A percentile compares a stretch with the other conserved stretches of the same genome.
These are phyloP conservation scores for Tuber aestivum DNA, from an alignment of 495 filamentous ascomycete genomes.

Conservation along the genomic window DNA sequence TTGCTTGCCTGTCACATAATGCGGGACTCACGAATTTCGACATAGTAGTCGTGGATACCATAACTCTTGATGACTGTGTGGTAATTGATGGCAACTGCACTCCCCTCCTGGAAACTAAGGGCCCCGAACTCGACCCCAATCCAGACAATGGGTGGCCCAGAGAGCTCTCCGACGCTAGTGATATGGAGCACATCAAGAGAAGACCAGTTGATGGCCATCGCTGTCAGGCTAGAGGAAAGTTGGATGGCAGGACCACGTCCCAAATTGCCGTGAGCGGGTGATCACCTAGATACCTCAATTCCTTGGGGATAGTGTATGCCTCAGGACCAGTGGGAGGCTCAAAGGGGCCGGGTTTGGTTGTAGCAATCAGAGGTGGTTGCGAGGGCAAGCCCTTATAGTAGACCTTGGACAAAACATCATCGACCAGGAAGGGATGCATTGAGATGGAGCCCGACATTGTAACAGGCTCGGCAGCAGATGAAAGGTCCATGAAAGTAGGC, in stretches of 20 bases:
- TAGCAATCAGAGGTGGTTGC: background rate
- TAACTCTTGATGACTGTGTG: rapidly evolving
- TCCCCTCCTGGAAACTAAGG: background rate
- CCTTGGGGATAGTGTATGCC: background rate
- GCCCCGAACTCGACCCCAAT: background rate
- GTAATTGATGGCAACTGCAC: background rate
- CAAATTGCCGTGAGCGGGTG: background rate
- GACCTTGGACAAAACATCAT: background rate
- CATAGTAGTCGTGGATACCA: background rate
- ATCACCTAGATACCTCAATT: background rate
- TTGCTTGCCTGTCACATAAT: background rate
- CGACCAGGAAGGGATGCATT: background rate
- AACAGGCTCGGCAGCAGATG: background rate
- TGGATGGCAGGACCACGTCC: background rate
- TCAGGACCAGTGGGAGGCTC: background rate
- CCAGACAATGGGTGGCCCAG: background rate
- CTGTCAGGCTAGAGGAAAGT: background rate
- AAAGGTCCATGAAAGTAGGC: background rate
- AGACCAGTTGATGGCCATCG: background rate
- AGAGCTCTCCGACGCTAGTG: background rate
- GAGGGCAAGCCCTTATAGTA: background rate
- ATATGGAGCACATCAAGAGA: background rate
- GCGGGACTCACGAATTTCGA: background rate
- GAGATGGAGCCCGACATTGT: background rate
- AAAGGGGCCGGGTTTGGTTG: background rate